A percentile compares a stretch with the other conserved stretches of the same genome.
Evolutionary conservation across 805 yeast species (phyloP).

Genomic region (Suhomyces sp.): DNA sequence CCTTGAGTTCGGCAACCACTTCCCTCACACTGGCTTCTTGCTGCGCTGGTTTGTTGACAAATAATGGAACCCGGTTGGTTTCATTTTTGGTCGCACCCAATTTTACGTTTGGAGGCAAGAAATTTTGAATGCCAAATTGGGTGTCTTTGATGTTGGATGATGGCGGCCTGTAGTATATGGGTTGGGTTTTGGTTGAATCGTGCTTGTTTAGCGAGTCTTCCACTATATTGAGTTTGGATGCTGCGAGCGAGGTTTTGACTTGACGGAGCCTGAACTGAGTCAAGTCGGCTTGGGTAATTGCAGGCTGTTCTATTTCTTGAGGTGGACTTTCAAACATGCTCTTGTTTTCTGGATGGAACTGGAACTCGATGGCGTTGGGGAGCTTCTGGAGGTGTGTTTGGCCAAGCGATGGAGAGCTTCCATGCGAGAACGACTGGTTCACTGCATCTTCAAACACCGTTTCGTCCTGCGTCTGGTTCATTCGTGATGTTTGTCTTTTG

Average conservation of each 20-base stretch:
- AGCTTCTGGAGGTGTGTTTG: conserved; percentile 7
- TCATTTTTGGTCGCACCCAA: neutral
- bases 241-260: neutral
- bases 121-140: conserved; percentile 24
- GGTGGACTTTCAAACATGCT: neutral
- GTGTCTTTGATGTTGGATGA: conserved; percentile 21
- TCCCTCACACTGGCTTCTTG: neutral
- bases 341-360: neutral
- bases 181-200: conserved; percentile 10
- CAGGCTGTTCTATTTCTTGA: neutral
- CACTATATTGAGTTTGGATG: neutral
- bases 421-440: conserved; percentile 7
- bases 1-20: neutral
- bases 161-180: conserved; percentile 34
- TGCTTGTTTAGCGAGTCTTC: neutral
- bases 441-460: conserved; percentile 14
- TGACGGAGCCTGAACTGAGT: conserved; percentile 3
- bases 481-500: neutral
- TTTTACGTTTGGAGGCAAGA: conserved; percentile 23
- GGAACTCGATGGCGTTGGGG: conserved; percentile 10
- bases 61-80: conserved; percentile 4
- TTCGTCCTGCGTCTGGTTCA: conserved; percentile 3
- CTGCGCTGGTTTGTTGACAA: neutral
- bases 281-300: neutral
- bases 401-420: neutral